These are phyloP conservation scores for Suillus hirtellus DNA, from an alignment of 768 basidiomycete genomes.

Conservation along the genomic window DNA sequence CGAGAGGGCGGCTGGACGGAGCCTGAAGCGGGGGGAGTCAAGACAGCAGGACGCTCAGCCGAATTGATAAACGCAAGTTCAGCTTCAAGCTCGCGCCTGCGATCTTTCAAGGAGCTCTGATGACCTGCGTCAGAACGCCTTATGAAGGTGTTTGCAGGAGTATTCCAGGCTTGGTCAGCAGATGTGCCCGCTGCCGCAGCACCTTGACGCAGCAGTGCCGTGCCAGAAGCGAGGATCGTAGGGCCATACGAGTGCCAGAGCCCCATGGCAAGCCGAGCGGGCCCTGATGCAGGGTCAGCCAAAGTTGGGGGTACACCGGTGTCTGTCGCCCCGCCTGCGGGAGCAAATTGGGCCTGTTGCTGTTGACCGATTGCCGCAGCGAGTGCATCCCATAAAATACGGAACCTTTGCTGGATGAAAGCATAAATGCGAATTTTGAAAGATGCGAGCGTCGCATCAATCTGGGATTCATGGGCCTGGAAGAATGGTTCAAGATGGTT, in stretches of 20 bases:
- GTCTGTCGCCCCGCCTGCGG: constrained; percentile 22
- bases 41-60: constrained; percentile 22
- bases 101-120: constrained; percentile 37
- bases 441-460: constrained; percentile 77
- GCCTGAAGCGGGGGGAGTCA: constrained; percentile 33
- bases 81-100: constrained; percentile 53
- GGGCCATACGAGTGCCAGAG: constrained; percentile 85
- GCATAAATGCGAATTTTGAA: constrained; percentile 57
- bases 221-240: constrained; percentile 63
- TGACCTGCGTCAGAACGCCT: constrained; percentile 7
- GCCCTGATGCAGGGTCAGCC: constrained; percentile 58
- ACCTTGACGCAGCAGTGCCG: constrained; percentile 58
- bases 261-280: constrained; percentile 61
- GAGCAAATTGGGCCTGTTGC: constrained; percentile 26
- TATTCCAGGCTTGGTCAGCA: constrained; percentile 28
- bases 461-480: constrained; percentile 76
- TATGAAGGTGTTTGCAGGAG: constrained; percentile 30
- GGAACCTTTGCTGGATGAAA: constrained; percentile 64
- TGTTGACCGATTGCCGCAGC: constrained; percentile 49
- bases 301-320: constrained; percentile 45
- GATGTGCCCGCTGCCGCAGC: constrained; percentile 41
- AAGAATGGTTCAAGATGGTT: constrained; percentile 83
- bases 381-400: constrained; percentile 66
- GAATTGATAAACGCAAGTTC: constrained; percentile 54
- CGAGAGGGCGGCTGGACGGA: constrained; percentile 36